Conservation (phyloP, 257 asterid species). For the Scutellaria minor region DNA sequence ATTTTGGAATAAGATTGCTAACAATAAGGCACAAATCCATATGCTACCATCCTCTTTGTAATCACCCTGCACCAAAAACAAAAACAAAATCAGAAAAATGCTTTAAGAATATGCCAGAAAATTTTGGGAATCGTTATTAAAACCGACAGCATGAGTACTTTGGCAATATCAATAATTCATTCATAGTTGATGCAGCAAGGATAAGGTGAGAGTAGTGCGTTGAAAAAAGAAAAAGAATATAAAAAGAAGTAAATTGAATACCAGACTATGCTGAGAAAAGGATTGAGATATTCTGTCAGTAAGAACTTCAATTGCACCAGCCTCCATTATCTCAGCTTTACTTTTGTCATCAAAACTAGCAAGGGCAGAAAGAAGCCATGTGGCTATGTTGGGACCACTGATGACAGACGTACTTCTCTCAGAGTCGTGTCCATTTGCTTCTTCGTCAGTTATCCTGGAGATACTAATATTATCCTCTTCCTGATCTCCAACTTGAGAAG, state of each 20-base stretch:
- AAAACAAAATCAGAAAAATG: background rate
- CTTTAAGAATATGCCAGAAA: constrained; percentile 24
- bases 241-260: constrained; percentile 32
- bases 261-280: constrained; percentile 71
- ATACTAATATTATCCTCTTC: constrained; percentile 65
- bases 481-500: constrained; percentile 58
- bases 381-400: constrained; percentile 71
- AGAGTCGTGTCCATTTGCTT: constrained; percentile 44
- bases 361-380: constrained; percentile 90
- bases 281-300: constrained; percentile 80
- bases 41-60: constrained; percentile 81
- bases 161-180: constrained; percentile 21
- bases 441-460: constrained; percentile 63
- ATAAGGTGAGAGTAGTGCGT: constrained; percentile 13
- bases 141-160: constrained; percentile 25
- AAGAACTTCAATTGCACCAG: constrained; percentile 91
- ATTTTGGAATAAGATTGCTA: constrained; percentile 84
- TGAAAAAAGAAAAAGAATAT: background rate
- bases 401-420: constrained; percentile 75
- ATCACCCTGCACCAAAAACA: constrained; percentile 60
- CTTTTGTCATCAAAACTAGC: constrained; percentile 75
- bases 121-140: constrained; percentile 8
- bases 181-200: constrained; percentile 13
- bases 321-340: constrained; percentile 83
- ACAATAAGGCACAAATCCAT: constrained; percentile 81